These are phyloP conservation scores for Oxytropis ochrocephala DNA, from an alignment of 306 rosid species.

Conservation along the genomic window DNA sequence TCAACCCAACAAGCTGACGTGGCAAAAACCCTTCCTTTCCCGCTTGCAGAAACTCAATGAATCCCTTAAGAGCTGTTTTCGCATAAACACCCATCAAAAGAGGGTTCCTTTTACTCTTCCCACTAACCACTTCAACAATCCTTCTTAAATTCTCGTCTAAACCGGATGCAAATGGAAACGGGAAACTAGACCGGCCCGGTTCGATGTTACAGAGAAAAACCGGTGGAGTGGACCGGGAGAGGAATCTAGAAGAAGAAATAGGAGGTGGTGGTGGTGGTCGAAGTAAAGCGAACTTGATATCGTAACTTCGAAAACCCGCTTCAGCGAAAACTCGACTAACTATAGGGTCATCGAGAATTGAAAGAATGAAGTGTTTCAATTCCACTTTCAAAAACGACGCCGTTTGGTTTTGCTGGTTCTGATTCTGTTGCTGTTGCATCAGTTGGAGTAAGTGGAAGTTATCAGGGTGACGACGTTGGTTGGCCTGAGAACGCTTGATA, in stretches of 20 bases:
- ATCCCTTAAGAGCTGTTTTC: conserved; percentile 42
- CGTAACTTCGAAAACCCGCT: conserved; percentile 78
- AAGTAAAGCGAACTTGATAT: conserved; percentile 63
- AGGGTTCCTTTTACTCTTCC: conserved; percentile 53
- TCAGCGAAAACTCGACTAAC: conserved; percentile 86
- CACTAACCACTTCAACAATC: conserved; percentile 44
- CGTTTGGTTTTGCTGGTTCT: conserved; percentile 18
- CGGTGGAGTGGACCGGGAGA: conserved; percentile 45
- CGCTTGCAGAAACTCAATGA: conserved; percentile 33
- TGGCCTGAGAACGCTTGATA: conserved; percentile 86
- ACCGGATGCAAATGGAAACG: background rate
- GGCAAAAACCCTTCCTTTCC: conserved; percentile 31
- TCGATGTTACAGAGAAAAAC: conserved; percentile 64
- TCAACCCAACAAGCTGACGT: conserved; percentile 28
- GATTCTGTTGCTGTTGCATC: conserved; percentile 50
- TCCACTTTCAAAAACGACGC: conserved; percentile 74
- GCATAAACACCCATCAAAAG: conserved; percentile 65
- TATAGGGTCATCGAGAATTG: conserved; percentile 93
- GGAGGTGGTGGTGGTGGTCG: conserved; percentile 35
- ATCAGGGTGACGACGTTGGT: conserved; percentile 88
- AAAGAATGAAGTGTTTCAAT: conserved; percentile 70
- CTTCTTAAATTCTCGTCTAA: conserved; percentile 55
- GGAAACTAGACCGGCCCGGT: background rate
- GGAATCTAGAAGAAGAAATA: conserved; percentile 12
- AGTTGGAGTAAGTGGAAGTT: conserved; percentile 70